A percentile compares a stretch with the other conserved stretches of the same genome.
Conservation (phyloP, 225 moss, liverwort and hornwort species). For the Lunularia cruciata region DNA sequence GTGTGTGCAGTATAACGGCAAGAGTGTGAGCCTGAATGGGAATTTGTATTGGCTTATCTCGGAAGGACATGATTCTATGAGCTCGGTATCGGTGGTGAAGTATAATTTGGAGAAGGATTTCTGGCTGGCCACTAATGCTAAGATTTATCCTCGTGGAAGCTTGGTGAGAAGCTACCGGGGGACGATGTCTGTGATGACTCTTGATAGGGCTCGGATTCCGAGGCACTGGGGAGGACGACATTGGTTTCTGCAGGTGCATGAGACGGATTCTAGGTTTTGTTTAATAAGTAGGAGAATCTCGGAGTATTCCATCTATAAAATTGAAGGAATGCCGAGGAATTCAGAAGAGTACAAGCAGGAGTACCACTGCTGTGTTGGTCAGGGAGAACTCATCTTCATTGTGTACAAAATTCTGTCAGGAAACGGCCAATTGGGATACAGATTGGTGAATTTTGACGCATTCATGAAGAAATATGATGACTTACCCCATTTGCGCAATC, state of each 20-base stretch:
- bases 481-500: neutral
- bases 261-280: slow-evolving; percentile 11
- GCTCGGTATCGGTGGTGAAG: slow-evolving; percentile 15
- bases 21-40: slow-evolving; percentile 6
- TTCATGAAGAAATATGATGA: slow-evolving; percentile 11
- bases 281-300: slow-evolving; percentile 6
- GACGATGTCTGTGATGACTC: slow-evolving; percentile 17
- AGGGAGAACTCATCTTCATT: slow-evolving; percentile 7
- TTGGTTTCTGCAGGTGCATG: slow-evolving; percentile 13
- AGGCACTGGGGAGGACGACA: slow-evolving; percentile 8
- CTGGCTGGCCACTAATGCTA: slow-evolving; percentile 7
- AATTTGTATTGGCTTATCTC: slow-evolving; percentile 17
- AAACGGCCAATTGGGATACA: slow-evolving; percentile 1
- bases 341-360: slow-evolving; percentile 4
- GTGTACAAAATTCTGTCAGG: slow-evolving; percentile 14
- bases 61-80: neutral
- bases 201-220: slow-evolving; percentile 17
- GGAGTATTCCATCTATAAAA: slow-evolving; percentile 9
- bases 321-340: neutral
- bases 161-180: slow-evolving; percentile 12
- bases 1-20: slow-evolving; percentile 11
- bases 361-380: slow-evolving; percentile 21
- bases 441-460: slow-evolving; percentile 6
- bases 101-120: slow-evolving; percentile 13
- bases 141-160: slow-evolving; percentile 1